phyloP scores from a whole-genome alignment of 2,329 filamentous ascomycete genomes.

The Colletotrichum paranaense region DNA sequence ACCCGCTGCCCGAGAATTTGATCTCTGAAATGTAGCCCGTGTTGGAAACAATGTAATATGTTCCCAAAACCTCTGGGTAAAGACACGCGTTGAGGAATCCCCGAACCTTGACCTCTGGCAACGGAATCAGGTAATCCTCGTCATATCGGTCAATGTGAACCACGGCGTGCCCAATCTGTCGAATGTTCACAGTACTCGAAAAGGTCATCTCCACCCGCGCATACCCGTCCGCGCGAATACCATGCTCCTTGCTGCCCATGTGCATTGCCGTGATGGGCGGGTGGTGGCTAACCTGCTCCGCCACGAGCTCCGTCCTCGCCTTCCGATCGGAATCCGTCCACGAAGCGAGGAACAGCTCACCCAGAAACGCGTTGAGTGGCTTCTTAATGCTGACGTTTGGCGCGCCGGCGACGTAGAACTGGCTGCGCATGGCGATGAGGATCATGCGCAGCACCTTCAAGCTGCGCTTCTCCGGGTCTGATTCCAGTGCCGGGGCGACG shows the following conservation, averaged over 20 bases:
- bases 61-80: constrained; percentile 60
- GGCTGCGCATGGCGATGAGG: constrained; percentile 56
- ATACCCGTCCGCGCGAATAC: constrained; percentile 61
- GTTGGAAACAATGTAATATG: constrained; percentile 57
- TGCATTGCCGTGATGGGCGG: constrained; percentile 65
- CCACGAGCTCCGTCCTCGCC: constrained; percentile 46
- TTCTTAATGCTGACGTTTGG: constrained; percentile 62
- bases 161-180: constrained; percentile 61
- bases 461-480: constrained; percentile 54
- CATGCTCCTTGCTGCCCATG: constrained; percentile 54
- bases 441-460: constrained; percentile 60
- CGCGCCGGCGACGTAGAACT: constrained; percentile 59
- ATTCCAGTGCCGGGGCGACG: constrained; percentile 57
- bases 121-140: constrained; percentile 61
- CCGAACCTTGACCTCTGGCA: constrained; percentile 60
- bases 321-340: constrained; percentile 46
- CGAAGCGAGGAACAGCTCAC: constrained; percentile 59
- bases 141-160: constrained; percentile 60
- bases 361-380: constrained; percentile 64
- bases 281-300: constrained; percentile 65
- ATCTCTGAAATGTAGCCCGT: constrained; percentile 59
- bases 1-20: constrained; percentile 57
- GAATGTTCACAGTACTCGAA: constrained; percentile 59
- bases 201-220: constrained; percentile 65
- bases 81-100: constrained; percentile 59